Percentiles rank a stretch among this genome's conserved stretches.
Conservation (phyloP, 2,329 filamentous ascomycete species). For the Colletotrichum horii region DNA sequence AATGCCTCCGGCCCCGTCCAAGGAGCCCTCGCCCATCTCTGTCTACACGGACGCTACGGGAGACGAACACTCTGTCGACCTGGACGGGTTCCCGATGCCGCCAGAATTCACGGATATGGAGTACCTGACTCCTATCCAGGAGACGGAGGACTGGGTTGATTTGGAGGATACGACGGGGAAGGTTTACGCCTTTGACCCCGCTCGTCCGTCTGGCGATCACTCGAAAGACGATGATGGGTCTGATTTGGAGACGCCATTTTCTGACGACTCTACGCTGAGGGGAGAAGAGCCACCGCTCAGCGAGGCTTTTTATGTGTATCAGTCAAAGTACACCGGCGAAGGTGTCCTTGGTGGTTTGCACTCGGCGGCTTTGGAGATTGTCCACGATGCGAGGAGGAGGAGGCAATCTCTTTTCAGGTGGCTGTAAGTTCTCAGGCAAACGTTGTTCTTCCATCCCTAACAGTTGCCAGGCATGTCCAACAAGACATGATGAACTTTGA, state of each 20-base stretch:
- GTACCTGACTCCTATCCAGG: conserved; percentile 12
- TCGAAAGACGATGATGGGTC: conserved; percentile 31
- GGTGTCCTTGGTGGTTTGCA: conserved; percentile 41
- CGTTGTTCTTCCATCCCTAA: conserved; percentile 15
- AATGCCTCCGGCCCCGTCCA: background rate
- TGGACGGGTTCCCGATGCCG: conserved; percentile 8
- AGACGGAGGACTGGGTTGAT: conserved; percentile 31
- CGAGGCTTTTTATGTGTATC: conserved; percentile 28
- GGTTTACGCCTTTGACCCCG: conserved; percentile 28
- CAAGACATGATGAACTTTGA: conserved; percentile 48
- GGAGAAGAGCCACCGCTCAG: conserved; percentile 10
- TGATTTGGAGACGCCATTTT: conserved; percentile 31
- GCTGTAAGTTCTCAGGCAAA: conserved; percentile 34
- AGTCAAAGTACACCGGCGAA: conserved; percentile 43
- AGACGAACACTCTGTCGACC: background rate
- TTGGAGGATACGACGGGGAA: conserved; percentile 28
- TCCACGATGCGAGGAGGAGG: conserved; percentile 36
- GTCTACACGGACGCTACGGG: conserved; percentile 28
- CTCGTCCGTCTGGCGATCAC: conserved; percentile 21
- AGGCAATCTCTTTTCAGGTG: conserved; percentile 44
- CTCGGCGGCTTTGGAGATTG: conserved; percentile 36
- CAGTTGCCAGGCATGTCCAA: conserved; percentile 35
- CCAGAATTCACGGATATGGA: conserved; percentile 24
- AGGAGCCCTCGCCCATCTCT: conserved; percentile 17
- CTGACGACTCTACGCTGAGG: conserved; percentile 27